phyloP scores from a whole-genome alignment of 345 rosid genomes.

The Sisymbrium altissimum region DNA sequence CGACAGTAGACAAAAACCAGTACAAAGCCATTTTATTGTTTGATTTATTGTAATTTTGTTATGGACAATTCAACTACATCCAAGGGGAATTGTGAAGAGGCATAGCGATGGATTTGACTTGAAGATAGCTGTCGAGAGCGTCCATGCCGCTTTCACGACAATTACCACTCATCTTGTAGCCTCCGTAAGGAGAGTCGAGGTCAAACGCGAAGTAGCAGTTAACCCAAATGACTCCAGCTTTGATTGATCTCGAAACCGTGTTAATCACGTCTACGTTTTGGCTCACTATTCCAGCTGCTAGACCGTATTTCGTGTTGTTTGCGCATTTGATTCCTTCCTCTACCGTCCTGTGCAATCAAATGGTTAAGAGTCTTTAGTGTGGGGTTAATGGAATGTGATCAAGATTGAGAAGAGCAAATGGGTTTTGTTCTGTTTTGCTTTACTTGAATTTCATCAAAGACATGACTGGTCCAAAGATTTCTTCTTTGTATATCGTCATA shows the following conservation, averaged over 20 bases:
- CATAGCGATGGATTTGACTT: slow-evolving; percentile 60
- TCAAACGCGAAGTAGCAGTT: slow-evolving; percentile 71
- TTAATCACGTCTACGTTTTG: slow-evolving; percentile 59
- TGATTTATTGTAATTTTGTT: not conserved
- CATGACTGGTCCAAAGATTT: slow-evolving; percentile 85
- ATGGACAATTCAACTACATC: slow-evolving; percentile 41
- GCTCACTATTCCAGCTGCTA: slow-evolving; percentile 77
- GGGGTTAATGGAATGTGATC: not conserved
- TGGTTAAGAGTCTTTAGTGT: not conserved
- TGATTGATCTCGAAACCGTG: slow-evolving; percentile 64
- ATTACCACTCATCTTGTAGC: slow-evolving; percentile 67
- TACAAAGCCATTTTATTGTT: not conserved
- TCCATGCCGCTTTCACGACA: slow-evolving; percentile 67
- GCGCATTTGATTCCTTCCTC: slow-evolving; percentile 67
- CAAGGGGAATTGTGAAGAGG: slow-evolving; percentile 71
- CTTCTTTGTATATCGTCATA: slow-evolving; percentile 62
- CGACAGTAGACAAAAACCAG: not conserved
- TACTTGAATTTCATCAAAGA: slow-evolving; percentile 76
- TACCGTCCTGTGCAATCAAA: slow-evolving; percentile 44
- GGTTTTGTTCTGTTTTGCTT: not conserved
- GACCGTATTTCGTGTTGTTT: slow-evolving; percentile 64
- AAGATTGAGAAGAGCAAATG: not conserved
- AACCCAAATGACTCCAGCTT: slow-evolving; percentile 67
- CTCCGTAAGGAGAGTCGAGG: slow-evolving; percentile 60
- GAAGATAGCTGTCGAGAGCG: slow-evolving; percentile 56